Evolutionary conservation across 2,329 filamentous ascomycete species (phyloP), one percentile per base, ranked within the genome.

Genomic region (Neoascochyta sp.): DNA sequence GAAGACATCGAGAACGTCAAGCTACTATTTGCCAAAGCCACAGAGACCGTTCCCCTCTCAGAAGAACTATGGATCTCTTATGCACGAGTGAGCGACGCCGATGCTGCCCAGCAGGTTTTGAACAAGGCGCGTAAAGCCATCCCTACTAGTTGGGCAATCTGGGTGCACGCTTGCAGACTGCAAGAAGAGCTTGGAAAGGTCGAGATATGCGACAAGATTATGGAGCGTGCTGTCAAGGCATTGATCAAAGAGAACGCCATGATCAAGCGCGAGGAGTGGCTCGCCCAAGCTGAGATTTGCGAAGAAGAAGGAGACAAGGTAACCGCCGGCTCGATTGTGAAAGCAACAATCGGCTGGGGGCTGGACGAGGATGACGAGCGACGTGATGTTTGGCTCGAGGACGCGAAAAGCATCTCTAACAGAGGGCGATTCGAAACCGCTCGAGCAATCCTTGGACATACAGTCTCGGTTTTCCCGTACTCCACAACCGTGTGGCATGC

Each of bases 201-300:
- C 12, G 74, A 76, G 31, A 88, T 84, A 66, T 78, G 89, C 7
- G 54, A 62, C 52, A 93, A 87, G 50, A 86, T 96, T 34, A 95
- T 98, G 86, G 90, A 92, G 60, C 84, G 87, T 68, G 92, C 86
- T 24, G 80, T 95, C 17, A 86, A 93, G 54, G 81, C 88, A 12
- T 73, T 98, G 17, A 87, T 82, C 20, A 87, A 88, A 52, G 88
- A 94, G 54, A 89, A 86, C 16, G 90, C 92, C 8, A 98, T 98
- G 93, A 78, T 92, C 21, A 94, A 94, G 64, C 82, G 93, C 22
- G 92, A 98, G 60, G 89, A 95, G 48, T 98, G 92, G 92, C 93
- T 98, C 30, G 74, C 78, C 4, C 88, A 96, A 62, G 93, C 92
- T 0, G 92, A 98, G 62, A 85, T 85, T 43, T 96, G 90, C 56